These are phyloP conservation scores for Phytophthora sp. DNA, from an alignment of 352 stramenopile species.

Conservation along the genomic window DNA sequence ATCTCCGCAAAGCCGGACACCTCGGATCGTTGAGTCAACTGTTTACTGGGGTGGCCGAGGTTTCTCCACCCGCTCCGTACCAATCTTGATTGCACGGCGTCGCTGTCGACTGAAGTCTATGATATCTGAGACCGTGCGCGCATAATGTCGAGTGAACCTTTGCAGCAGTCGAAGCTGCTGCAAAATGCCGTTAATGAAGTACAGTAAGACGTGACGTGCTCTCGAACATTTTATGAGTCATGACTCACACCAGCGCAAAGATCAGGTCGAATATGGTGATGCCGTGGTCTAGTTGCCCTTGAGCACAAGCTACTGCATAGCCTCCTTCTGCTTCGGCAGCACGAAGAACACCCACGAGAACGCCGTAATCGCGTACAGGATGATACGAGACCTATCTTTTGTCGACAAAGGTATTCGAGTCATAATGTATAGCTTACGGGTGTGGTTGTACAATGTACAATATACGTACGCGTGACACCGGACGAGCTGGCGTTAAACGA, in stretches of 20 bases:
- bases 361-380: conserved; percentile 36
- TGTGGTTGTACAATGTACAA: too few relatives aligned
- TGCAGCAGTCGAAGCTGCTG: conserved; percentile 41
- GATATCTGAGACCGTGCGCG: too few relatives aligned
- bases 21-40: too few relatives aligned
- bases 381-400: too few relatives aligned
- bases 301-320: conserved; percentile 35
- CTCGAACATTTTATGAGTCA: conserved; percentile 37
- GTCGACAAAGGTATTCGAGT: too few relatives aligned
- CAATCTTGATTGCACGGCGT: conserved; percentile 9
- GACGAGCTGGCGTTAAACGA: background rate
- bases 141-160: too few relatives aligned
- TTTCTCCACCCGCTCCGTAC: too few relatives aligned
- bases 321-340: conserved; percentile 41
- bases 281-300: conserved; percentile 31
- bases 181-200: too few relatives aligned
- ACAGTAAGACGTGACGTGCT: conserved; percentile 40
- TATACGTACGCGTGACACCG: conserved; percentile 16
- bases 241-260: conserved; percentile 38
- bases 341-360: conserved; percentile 38
- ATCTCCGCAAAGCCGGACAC: conserved; percentile 21
- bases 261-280: conserved; percentile 39
- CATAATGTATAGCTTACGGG: too few relatives aligned
- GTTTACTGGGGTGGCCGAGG: too few relatives aligned
- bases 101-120: too few relatives aligned